A percentile compares a stretch with the other conserved stretches of the same genome.
Evolutionary conservation across 108 stramenopile genomes (phyloP).

Genomic region (Fragilaria radians): DNA sequence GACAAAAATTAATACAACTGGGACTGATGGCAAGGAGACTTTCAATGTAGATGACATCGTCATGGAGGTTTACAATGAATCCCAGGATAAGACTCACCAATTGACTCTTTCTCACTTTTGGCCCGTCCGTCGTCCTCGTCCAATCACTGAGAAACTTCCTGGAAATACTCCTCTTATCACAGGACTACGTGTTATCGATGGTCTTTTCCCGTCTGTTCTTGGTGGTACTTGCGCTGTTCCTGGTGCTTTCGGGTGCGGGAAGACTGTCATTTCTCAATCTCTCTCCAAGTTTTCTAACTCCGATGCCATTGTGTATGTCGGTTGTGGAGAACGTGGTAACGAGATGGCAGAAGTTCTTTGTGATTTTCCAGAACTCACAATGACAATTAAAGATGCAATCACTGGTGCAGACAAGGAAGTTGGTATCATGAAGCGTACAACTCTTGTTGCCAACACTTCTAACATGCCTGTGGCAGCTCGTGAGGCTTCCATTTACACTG

Average conservation of each 20-base stretch:
- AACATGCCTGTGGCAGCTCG: conserved; percentile 99
- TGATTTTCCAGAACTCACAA: conserved; percentile 99
- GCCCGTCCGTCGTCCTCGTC: conserved; percentile 98
- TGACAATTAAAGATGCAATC: conserved; percentile 82
- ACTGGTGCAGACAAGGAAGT: conserved; percentile 89
- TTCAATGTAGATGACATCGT: conserved; percentile 94
- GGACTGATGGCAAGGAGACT: conserved; percentile 90
- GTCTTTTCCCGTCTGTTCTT: conserved; percentile 97
- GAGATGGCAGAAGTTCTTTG: conserved; percentile 99
- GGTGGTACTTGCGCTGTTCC: conserved; percentile 99
- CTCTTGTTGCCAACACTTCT: conserved; percentile 99
- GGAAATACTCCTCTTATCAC: conserved; percentile 97
- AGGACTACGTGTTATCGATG: conserved; percentile 98
- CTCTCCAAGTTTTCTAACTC: conserved; percentile 99
- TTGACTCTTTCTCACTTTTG: conserved; percentile 95
- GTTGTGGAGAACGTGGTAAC: conserved; percentile 96
- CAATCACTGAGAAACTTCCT: conserved; percentile 96
- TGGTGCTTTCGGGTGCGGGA: conserved; percentile 99
- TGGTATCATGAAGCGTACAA: conserved; percentile 99
- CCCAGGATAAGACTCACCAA: conserved; percentile 77
- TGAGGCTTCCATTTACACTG: conserved; percentile 99
- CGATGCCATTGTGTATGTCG: conserved; percentile 92
- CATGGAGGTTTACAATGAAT: conserved; percentile 96
- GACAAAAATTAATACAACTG: conserved; percentile 90
- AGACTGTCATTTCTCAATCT: conserved; percentile 99